phyloP scores from a whole-genome alignment of 2,329 filamentous ascomycete species.

The Diaporthe sp. region DNA sequence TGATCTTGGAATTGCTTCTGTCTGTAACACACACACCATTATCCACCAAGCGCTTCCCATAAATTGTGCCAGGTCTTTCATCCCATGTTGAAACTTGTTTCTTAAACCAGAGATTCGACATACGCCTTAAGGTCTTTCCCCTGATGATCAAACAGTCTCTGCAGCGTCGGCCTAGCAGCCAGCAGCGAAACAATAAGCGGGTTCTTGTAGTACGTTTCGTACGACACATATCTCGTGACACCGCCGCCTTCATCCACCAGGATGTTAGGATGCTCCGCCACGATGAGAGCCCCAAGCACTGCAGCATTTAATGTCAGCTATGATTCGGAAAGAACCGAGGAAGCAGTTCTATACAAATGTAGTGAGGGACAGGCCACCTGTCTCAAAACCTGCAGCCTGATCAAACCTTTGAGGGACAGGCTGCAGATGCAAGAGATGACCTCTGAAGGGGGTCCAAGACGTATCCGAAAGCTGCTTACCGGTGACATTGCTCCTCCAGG shows the following conservation, averaged over 20 bases:
- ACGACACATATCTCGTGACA: conserved; percentile 46
- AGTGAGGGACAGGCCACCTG: too few species aligned
- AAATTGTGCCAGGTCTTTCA: too few species aligned
- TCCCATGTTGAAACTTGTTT: rapidly evolving
- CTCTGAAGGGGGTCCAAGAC: too few species aligned
- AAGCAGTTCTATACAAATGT: too few species aligned
- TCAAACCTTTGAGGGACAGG: too few species aligned
- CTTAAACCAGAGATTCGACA: conserved; percentile 4
- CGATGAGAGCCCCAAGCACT: background rate
- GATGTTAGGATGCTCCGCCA: conserved; percentile 42
- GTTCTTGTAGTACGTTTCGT: conserved; percentile 48
- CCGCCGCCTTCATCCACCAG: conserved; percentile 44
- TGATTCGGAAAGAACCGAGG: too few species aligned
- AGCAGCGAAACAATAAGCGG: conserved; percentile 41
- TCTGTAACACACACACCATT: too few species aligned
- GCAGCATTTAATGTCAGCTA: too few species aligned
- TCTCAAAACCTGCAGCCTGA: too few species aligned
- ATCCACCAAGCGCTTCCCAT: too few species aligned
- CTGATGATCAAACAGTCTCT: conserved; percentile 26
- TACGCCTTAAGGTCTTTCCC: conserved; percentile 13
- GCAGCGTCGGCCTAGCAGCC: conserved; percentile 30
- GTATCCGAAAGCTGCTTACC: too few species aligned
- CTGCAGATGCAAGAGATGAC: too few species aligned
- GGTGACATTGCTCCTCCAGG: conserved; percentile 47
- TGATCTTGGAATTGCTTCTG: background rate